phyloP scores from a whole-genome alignment of 2,329 filamentous ascomycete genomes.

The Diaporthe sp. region DNA sequence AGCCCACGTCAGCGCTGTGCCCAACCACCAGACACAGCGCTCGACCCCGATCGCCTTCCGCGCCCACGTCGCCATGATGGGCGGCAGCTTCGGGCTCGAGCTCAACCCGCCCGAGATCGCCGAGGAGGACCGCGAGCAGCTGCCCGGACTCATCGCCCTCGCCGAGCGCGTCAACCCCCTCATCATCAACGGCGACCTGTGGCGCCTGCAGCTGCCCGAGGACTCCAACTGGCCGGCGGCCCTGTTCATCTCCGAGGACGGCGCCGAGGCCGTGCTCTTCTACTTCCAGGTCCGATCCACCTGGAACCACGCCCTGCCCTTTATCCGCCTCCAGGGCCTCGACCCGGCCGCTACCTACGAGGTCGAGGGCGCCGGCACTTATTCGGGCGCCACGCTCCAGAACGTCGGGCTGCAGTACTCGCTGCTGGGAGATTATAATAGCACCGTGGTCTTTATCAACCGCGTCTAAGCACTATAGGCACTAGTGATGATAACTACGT shows the following conservation, averaged over 20 bases:
- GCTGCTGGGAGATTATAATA: constrained; percentile 66
- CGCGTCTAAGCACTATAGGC: constrained; percentile 46
- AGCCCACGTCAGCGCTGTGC: constrained; percentile 71
- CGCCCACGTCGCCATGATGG: constrained; percentile 75
- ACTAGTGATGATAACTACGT: neutral
- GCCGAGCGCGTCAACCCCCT: constrained; percentile 69
- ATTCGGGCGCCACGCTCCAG: constrained; percentile 70
- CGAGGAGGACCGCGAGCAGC: constrained; percentile 59
- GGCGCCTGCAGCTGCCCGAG: constrained; percentile 67
- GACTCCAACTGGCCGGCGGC: constrained; percentile 71
- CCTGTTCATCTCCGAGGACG: constrained; percentile 66
- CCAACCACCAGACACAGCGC: constrained; percentile 67
- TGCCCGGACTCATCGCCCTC: constrained; percentile 64
- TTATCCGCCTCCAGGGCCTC: constrained; percentile 65
- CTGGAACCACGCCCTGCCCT: constrained; percentile 64
- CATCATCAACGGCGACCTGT: constrained; percentile 68
- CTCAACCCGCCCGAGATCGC: constrained; percentile 65
- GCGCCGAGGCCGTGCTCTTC: constrained; percentile 63
- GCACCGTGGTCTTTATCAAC: constrained; percentile 65
- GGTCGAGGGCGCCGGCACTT: constrained; percentile 60
- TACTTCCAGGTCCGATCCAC: constrained; percentile 67
- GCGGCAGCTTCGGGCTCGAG: constrained; percentile 74
- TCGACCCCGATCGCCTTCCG: constrained; percentile 68
- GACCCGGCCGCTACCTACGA: constrained; percentile 64
- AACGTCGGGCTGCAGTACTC: constrained; percentile 67